Percentiles rank a stretch among this genome's conserved stretches.
These are phyloP conservation scores for Porcisia hertigi DNA, from an alignment of 208 protist species.

Conservation along the genomic window DNA sequence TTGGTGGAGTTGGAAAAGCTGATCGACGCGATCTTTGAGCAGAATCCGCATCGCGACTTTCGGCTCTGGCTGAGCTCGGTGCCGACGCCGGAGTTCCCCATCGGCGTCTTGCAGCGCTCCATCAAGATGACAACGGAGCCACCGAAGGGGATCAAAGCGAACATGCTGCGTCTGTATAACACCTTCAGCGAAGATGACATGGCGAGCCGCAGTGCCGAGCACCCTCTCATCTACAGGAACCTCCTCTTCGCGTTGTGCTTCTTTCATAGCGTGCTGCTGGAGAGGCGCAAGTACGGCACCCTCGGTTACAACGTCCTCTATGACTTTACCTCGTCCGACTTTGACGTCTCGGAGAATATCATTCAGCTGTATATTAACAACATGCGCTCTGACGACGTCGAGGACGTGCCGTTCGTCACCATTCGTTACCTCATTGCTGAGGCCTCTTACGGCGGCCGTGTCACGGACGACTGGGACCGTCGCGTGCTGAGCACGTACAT, in stretches of 20 bases:
- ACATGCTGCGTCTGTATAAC: slow-evolving; percentile 97
- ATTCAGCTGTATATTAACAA: slow-evolving; percentile 88
- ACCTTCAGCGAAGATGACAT: slow-evolving; percentile 92
- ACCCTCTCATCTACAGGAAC: slow-evolving; percentile 94
- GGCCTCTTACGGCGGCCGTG: slow-evolving; percentile 98
- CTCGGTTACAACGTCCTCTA: slow-evolving; percentile 99
- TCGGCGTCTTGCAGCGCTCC: slow-evolving; percentile 94
- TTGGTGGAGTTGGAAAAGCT: slow-evolving; percentile 97
- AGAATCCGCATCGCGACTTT: slow-evolving; percentile 96
- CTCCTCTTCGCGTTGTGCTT: slow-evolving; percentile 97
- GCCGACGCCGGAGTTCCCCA: slow-evolving; percentile 96
- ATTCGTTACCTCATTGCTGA: slow-evolving; percentile 98
- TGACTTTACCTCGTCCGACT: slow-evolving; percentile 99
- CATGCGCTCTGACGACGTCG: slow-evolving; percentile 67
- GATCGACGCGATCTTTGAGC: slow-evolving; percentile 91
- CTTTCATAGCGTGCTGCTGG: slow-evolving; percentile 98
- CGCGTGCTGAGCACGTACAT: slow-evolving; percentile 97
- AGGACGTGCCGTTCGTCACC: slow-evolving; percentile 96
- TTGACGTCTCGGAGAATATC: slow-evolving; percentile 95
- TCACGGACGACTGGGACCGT: slow-evolving; percentile 98
- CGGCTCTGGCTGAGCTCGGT: slow-evolving; percentile 98
- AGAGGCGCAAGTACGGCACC: slow-evolving; percentile 98
- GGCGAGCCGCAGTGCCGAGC: slow-evolving; percentile 51
- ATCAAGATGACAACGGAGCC: slow-evolving; percentile 99
- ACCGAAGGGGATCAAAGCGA: slow-evolving; percentile 97